These are phyloP conservation scores for Abrus precatorius DNA, from an alignment of 306 rosid genomes.

Conservation along the genomic window DNA sequence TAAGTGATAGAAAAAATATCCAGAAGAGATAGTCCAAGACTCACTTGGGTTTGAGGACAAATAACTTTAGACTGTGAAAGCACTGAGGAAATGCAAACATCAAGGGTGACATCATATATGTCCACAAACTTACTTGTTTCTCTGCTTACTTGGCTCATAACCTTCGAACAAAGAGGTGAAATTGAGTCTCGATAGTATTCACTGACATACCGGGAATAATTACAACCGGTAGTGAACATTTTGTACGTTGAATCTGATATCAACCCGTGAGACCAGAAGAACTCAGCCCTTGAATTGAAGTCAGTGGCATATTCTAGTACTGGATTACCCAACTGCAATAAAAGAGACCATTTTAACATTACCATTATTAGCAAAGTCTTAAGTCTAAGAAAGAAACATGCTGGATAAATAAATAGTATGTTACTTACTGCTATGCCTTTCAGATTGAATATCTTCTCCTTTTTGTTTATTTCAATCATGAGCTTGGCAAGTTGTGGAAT, in stretches of 20 bases:
- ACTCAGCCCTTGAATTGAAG: slow-evolving; percentile 57
- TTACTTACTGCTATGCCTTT: slow-evolving; percentile 75
- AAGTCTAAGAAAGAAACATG: background rate
- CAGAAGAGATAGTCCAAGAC: background rate
- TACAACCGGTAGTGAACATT: slow-evolving; percentile 52
- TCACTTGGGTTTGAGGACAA: slow-evolving; percentile 62
- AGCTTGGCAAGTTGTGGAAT: slow-evolving; percentile 76
- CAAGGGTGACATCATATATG: slow-evolving; percentile 74
- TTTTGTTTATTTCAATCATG: slow-evolving; percentile 62
- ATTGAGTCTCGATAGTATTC: slow-evolving; percentile 55
- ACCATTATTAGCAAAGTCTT: background rate
- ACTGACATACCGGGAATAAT: slow-evolving; percentile 55
- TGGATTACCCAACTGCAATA: slow-evolving; percentile 58
- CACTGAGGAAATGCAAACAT: slow-evolving; percentile 74
- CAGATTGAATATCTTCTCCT: slow-evolving; percentile 59
- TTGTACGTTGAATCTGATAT: slow-evolving; percentile 56
- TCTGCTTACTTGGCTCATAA: slow-evolving; percentile 64
- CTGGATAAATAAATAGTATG: slow-evolving; percentile 4
- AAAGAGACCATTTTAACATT: background rate
- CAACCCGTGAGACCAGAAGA: slow-evolving; percentile 59
- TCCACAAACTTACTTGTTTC: slow-evolving; percentile 79
- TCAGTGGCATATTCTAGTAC: slow-evolving; percentile 59
- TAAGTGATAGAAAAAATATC: background rate
- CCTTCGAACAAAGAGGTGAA: slow-evolving; percentile 57
- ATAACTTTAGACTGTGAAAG: slow-evolving; percentile 64